Evolutionary conservation across 2,329 filamentous ascomycete species (phyloP).

Genomic region (Fusarium falciforme): DNA sequence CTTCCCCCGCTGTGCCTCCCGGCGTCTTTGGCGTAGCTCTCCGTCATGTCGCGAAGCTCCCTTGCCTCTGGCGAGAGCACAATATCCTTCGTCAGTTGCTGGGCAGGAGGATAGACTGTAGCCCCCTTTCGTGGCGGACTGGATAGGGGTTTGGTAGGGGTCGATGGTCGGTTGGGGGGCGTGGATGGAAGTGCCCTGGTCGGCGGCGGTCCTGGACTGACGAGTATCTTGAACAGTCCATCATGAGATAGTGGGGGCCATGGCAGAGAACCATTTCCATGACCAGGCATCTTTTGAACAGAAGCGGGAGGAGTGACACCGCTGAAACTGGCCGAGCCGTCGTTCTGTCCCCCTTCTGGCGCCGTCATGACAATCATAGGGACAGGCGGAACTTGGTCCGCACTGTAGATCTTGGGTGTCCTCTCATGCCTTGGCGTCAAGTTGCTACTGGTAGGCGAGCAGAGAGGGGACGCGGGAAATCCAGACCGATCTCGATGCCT

Average conservation of each 20-base stretch:
- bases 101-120: constrained; percentile 9
- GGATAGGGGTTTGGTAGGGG: constrained; percentile 21
- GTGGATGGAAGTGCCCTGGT: constrained; percentile 52
- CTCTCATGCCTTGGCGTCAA: constrained; percentile 49
- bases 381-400: constrained; percentile 20
- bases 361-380: constrained; percentile 34
- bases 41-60: constrained; percentile 47
- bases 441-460: constrained; percentile 51
- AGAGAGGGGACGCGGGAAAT: constrained; percentile 54
- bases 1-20: constrained; percentile 49
- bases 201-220: constrained; percentile 58
- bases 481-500: constrained; percentile 23
- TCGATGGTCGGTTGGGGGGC: constrained; percentile 22
- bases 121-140: constrained; percentile 19
- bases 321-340: constrained; percentile 2
- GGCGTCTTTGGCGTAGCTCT: constrained; percentile 44
- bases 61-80: constrained; percentile 38
- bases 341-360: constrained; percentile 15
- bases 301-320: constrained; percentile 20
- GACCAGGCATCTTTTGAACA: constrained; percentile 1
- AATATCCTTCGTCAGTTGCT: constrained; percentile 24
- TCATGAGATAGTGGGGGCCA: constrained; percentile 21
- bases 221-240: constrained; percentile 33
- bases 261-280: constrained; percentile 22
- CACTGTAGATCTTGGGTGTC: constrained; percentile 22